These are phyloP conservation scores for Suillus cothurnatus DNA, from an alignment of 768 basidiomycete genomes.

Conservation along the genomic window DNA sequence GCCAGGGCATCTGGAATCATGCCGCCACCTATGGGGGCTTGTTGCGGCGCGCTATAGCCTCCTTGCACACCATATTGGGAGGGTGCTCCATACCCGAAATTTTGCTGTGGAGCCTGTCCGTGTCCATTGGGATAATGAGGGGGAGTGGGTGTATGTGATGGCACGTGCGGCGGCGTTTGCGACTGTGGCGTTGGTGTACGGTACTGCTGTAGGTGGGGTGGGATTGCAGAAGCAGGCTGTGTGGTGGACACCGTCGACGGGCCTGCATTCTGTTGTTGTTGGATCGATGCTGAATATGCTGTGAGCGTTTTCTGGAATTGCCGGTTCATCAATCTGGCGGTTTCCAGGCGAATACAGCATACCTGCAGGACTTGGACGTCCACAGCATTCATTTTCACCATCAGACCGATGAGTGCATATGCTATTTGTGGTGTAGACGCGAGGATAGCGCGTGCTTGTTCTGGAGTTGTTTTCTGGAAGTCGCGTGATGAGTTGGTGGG, in stretches of 20 bases:
- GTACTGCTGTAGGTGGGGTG: constrained; percentile 42
- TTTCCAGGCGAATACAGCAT: constrained; percentile 13
- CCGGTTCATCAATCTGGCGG: neutral
- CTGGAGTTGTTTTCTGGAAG: constrained; percentile 70
- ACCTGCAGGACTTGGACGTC: constrained; percentile 80
- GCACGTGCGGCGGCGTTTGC: constrained; percentile 27
- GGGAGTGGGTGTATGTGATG: constrained; percentile 13
- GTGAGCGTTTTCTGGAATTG: constrained; percentile 60
- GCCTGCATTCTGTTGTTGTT: constrained; percentile 18
- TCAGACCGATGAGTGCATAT: constrained; percentile 73
- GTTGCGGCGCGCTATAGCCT: constrained; percentile 24
- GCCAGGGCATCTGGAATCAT: constrained; percentile 55
- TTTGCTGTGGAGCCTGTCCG: constrained; percentile 29
- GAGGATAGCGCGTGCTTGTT: constrained; percentile 66
- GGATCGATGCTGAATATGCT: constrained; percentile 39
- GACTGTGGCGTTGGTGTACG: constrained; percentile 39
- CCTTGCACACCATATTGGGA: constrained; percentile 20
- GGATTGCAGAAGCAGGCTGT: constrained; percentile 43
- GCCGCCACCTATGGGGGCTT: constrained; percentile 14
- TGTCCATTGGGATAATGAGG: constrained; percentile 27
- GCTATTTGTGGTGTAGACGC: constrained; percentile 76
- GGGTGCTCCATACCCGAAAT: constrained; percentile 13
- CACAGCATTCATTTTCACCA: constrained; percentile 77
- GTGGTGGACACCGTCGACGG: constrained; percentile 19
- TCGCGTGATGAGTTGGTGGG: constrained; percentile 5